Evolutionary conservation across 495 filamentous ascomycete genomes (phyloP).

Genomic region (Pyronema domesticum): DNA sequence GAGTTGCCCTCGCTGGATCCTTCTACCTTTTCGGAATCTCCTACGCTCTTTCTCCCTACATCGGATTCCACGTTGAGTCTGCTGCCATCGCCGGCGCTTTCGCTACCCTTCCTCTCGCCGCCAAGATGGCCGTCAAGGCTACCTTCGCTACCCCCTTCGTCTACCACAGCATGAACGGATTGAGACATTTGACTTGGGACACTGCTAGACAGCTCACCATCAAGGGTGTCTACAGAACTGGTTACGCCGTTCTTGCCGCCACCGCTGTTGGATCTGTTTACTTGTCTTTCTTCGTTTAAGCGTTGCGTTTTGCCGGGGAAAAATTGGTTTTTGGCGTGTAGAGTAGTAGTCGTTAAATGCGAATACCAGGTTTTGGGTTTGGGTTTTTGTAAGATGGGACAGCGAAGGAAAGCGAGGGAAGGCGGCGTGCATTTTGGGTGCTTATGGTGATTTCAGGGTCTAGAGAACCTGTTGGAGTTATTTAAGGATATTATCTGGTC

Average conservation of each 20-base stretch:
- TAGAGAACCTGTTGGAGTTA: too few relatives aligned
- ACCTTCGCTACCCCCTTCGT: conserved; percentile 63
- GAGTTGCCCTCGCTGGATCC: conserved; percentile 46
- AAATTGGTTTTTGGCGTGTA: too few relatives aligned
- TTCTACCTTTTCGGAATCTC: conserved; percentile 70
- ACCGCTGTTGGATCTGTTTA: conserved; percentile 42
- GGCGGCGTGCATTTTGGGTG: too few relatives aligned
- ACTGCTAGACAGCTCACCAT: conserved; percentile 49
- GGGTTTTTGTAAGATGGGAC: too few relatives aligned
- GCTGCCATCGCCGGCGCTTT: conserved; percentile 61
- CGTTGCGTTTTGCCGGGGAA: not conserved
- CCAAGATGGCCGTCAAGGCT: conserved; percentile 58
- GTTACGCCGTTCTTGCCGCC: conserved; percentile 55
- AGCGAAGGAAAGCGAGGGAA: too few relatives aligned
- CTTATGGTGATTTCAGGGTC: too few relatives aligned
- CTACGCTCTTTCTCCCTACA: conserved; percentile 63
- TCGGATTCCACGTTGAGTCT: conserved; percentile 75
- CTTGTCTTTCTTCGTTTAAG: conserved; percentile 12
- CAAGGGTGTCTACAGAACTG: conserved; percentile 50
- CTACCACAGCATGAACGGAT: conserved; percentile 70
- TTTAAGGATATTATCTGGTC: too few relatives aligned
- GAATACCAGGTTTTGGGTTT: too few relatives aligned
- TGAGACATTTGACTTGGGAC: conserved; percentile 87
- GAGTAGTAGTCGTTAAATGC: too few relatives aligned
- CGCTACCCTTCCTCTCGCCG: conserved; percentile 47